phyloP scores from a whole-genome alignment of 1,139 yeast genomes.

The Pichiaceae sp. region DNA sequence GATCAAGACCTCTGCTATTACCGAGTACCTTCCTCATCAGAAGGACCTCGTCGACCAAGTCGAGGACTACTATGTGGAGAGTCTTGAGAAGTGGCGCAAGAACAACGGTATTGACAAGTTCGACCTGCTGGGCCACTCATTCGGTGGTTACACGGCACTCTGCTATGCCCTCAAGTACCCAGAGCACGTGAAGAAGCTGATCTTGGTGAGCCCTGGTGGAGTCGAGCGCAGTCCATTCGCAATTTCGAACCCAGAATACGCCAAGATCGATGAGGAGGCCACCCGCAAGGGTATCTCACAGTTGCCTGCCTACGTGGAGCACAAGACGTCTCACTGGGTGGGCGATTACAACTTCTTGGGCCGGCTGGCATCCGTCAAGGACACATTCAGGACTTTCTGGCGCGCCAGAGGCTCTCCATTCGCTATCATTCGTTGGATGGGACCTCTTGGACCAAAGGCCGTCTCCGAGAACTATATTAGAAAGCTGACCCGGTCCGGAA shows the following conservation, averaged over 20 bases:
- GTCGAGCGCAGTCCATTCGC: conserved; percentile 69
- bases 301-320: conserved; percentile 4
- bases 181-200: conserved; percentile 49
- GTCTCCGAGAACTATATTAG: conserved; percentile 35
- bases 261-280: not conserved
- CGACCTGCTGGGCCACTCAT: conserved; percentile 80
- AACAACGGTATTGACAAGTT: conserved; percentile 48
- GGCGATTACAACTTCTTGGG: conserved; percentile 30
- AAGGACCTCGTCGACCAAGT: conserved; percentile 39
- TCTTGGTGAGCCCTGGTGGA: conserved; percentile 86
- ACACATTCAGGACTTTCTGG: conserved; percentile 32
- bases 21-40: conserved; percentile 28
- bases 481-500: conserved; percentile 36
- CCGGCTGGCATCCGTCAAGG: conserved; percentile 35
- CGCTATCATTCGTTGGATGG: conserved; percentile 33
- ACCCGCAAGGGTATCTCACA: no score
- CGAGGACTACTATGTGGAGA: conserved; percentile 71
- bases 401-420: conserved; percentile 35
- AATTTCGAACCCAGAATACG: conserved; percentile 32
- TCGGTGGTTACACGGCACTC: conserved; percentile 83
- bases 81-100: conserved; percentile 79
- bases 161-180: conserved; percentile 76
- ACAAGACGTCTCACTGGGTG: conserved; percentile 17
- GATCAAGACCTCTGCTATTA: conserved; percentile 14
- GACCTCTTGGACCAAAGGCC: conserved; percentile 43